Percentiles rank a stretch among this genome's conserved stretches.
These are phyloP conservation scores for Lachnellula cervina DNA, from an alignment of 2,329 filamentous ascomycete species.

Conservation along the genomic window DNA sequence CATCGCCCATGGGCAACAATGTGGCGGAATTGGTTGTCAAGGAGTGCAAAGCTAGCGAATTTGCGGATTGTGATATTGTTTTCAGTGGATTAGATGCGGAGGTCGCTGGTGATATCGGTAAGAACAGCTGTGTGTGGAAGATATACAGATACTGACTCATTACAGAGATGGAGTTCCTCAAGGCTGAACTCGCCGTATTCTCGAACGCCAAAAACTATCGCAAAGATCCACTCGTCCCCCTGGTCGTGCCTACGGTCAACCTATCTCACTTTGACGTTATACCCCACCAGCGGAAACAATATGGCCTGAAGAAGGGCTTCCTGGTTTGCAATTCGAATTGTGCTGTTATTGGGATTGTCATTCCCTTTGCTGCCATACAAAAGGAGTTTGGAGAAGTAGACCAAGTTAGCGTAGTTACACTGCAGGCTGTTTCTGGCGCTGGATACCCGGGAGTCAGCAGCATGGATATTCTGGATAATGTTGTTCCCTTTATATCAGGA, in stretches of 20 bases:
- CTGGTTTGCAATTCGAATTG: slow-evolving; percentile 98
- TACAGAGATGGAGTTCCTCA: slow-evolving; percentile 83
- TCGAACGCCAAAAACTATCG: slow-evolving; percentile 98
- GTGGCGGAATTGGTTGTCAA: slow-evolving; percentile 79
- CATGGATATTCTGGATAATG: slow-evolving; percentile 96
- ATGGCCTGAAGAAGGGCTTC: slow-evolving; percentile 76
- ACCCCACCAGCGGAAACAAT: slow-evolving; percentile 74
- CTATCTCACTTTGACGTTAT: slow-evolving; percentile 81
- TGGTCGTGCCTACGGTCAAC: slow-evolving; percentile 95
- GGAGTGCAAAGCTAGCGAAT: slow-evolving; percentile 77
- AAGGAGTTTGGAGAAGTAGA: slow-evolving; percentile 80
- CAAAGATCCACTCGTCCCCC: slow-evolving; percentile 80
- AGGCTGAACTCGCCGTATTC: slow-evolving; percentile 84
- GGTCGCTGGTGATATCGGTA: slow-evolving; percentile 87
- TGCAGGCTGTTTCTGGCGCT: slow-evolving; percentile 91
- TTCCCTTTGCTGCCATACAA: slow-evolving; percentile 88
- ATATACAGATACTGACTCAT: slow-evolving; percentile 8
- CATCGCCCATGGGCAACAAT: slow-evolving; percentile 69
- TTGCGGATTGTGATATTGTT: slow-evolving; percentile 84
- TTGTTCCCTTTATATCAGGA: slow-evolving; percentile 87
- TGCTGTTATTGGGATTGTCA: slow-evolving; percentile 92
- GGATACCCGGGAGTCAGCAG: slow-evolving; percentile 85
- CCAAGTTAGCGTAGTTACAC: slow-evolving; percentile 72
- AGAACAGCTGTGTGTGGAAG: slow-evolving; percentile 24
- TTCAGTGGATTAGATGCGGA: slow-evolving; percentile 92